Base-by-base conservation (phyloP, 2,329 filamentous ascomycete species). In the Cercospora beticola region DNA sequence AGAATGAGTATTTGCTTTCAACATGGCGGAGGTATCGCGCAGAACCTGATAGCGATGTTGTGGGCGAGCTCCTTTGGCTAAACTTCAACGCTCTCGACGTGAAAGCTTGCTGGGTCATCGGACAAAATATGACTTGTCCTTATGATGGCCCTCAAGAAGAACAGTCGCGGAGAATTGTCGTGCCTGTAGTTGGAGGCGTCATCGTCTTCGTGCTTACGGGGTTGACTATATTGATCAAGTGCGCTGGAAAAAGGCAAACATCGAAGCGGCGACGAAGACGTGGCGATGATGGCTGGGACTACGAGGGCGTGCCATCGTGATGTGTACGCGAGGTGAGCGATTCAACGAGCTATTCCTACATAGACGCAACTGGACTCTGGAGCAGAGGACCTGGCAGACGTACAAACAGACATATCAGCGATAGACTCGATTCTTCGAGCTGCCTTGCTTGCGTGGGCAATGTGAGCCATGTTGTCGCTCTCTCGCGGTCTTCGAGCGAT, bases 151-250 rank as follows among this genome's bases (percentile, higher is more conserved):
- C 61, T 1, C 14, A 56, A 18, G 62, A 80, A 9, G 78, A 81
- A 46, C 77, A 79, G 4, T 80, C 84, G 23, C 78, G 82, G 30
- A 80, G 83, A 8, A 84, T 91, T 8, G 78, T 89, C 33, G 85
- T 91, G 26, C 87, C 89, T 2, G 86, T 85, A 0, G 84, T 90
- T 23, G 88, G 87, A 1, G 87, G 86, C 5, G 82, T 90, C 5
- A 86, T 91, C 23, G 86, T 90, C 1, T 83, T 89, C 59, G 80
- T 89, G 18, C 77, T 89, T n/a, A 84, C 86, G 0, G 85, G 83
- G 0, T 76, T 90, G 74, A 90, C 87, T 0, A 76, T 89, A 12
- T 87, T 90, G 71, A 85, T 88, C 61, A 90, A 90, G 74, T 89
- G 87, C 74, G 88, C 87, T 70, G 84, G 86, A 4, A 89, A 90